Conservation (phyloP, 768 basidiomycete species). For the Naganishia friedmannii region DNA sequence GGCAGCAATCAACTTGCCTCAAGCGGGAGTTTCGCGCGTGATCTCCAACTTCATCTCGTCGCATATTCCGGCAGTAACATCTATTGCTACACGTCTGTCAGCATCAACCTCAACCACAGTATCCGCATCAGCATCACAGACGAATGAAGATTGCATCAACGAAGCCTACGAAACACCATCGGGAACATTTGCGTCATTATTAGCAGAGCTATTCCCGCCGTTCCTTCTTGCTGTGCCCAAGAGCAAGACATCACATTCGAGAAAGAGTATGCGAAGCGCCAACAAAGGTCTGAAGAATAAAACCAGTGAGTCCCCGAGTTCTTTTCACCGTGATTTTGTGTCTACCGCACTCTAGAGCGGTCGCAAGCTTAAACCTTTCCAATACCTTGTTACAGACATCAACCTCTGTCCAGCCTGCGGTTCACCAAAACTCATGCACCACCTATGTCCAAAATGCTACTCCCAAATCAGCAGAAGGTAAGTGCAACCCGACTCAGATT, state of each 20-base stretch:
- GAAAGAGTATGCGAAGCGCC: constrained; percentile 89
- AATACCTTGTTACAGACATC: constrained; percentile 62
- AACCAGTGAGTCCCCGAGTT: constrained; percentile 61
- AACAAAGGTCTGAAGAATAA: constrained; percentile 95
- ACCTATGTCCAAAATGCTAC: constrained; percentile 80
- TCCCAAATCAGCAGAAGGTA: constrained; percentile 65
- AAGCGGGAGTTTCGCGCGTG: constrained; percentile 19
- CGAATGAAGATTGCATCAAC: constrained; percentile 39
- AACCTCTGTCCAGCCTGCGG: constrained; percentile 90
- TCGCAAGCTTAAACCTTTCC: constrained; percentile 8
- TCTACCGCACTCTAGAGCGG: neutral
- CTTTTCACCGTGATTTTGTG: neutral
- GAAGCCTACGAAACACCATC: constrained; percentile 23
- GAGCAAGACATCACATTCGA: constrained; percentile 85
- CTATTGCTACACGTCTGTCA: constrained; percentile 7
- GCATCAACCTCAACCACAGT: constrained; percentile 12
- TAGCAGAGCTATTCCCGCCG: constrained; percentile 76
- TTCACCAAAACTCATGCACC: constrained; percentile 78
- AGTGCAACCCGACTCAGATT: constrained; percentile 15
- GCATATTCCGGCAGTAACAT: constrained; percentile 2
- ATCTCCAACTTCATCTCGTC: constrained; percentile 13
- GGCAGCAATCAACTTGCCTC: constrained; percentile 21
- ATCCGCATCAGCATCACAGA: constrained; percentile 33
- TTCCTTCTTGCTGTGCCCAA: constrained; percentile 91
- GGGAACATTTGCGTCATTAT: constrained; percentile 54